Evolutionary conservation across 768 basidiomycete genomes (phyloP).

Genomic region (Wakefieldia striispora): DNA sequence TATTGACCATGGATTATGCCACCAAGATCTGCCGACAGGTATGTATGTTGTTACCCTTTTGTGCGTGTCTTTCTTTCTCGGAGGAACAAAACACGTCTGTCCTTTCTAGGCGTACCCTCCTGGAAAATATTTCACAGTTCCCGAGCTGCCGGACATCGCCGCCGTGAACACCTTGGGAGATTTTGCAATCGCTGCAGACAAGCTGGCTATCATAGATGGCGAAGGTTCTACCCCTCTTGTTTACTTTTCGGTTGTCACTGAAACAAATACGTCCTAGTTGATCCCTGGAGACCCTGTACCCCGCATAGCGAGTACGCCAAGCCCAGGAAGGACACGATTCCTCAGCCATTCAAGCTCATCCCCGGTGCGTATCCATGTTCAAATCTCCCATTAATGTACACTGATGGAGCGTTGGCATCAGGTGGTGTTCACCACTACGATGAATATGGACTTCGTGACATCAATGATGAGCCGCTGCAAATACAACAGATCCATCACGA

Average conservation of each 20-base stretch:
- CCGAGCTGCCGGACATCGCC: slow-evolving; percentile 72
- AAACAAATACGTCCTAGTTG: slow-evolving; percentile 44
- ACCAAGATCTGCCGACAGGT: slow-evolving; percentile 69
- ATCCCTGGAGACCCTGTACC: slow-evolving; percentile 88
- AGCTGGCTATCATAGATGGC: slow-evolving; percentile 86
- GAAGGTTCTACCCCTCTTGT: slow-evolving; percentile 47
- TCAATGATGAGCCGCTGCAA: slow-evolving; percentile 64
- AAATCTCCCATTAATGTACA: background rate
- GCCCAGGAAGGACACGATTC: slow-evolving; percentile 65
- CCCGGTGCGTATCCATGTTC: slow-evolving; percentile 50
- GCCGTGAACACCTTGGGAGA: slow-evolving; percentile 84
- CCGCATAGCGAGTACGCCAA: slow-evolving; percentile 75
- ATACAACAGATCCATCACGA: slow-evolving; percentile 80
- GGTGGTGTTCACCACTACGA: slow-evolving; percentile 70
- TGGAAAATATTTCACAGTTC: slow-evolving; percentile 72
- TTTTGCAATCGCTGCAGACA: slow-evolving; percentile 75
- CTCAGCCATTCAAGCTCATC: slow-evolving; percentile 84
- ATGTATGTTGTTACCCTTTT: slow-evolving; percentile 10
- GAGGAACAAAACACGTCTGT: background rate
- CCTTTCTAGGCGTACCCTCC: slow-evolving; percentile 64
- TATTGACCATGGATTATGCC: slow-evolving; percentile 70
- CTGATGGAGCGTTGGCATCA: slow-evolving; percentile 23
- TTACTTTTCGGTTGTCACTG: background rate
- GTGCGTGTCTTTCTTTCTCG: background rate
- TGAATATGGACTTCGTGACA: slow-evolving; percentile 69